phyloP scores from a whole-genome alignment of 371 early-diverging fungal genomes.

The Synchytrium microbalum region DNA sequence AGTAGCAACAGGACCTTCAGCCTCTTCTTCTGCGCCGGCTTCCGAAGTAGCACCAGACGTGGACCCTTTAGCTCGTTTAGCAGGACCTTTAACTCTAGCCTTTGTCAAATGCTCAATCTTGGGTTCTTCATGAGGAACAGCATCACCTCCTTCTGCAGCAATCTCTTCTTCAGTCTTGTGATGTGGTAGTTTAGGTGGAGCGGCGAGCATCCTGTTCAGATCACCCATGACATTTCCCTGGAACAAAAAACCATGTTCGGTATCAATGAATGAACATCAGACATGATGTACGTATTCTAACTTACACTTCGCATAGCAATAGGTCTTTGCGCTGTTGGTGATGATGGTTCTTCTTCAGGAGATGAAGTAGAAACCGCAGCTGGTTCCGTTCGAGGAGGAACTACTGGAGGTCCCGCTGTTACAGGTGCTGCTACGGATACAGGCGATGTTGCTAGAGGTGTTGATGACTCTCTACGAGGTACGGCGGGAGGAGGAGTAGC shows the following conservation, averaged over 20 bases:
- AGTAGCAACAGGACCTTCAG: too few relatives aligned
- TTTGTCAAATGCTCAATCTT: not conserved
- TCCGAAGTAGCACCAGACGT: too few relatives aligned
- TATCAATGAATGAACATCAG: too few relatives aligned
- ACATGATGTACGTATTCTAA: too few relatives aligned
- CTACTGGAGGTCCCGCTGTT: not conserved
- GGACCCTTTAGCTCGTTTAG: not conserved
- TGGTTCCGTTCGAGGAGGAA: not conserved
- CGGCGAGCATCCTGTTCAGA: constrained; percentile 31
- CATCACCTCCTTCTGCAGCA: not conserved
- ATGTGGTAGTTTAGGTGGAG: constrained; percentile 13
- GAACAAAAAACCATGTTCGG: too few relatives aligned
- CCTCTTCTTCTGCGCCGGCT: too few relatives aligned
- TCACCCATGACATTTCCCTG: constrained; percentile 16
- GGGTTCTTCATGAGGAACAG: not conserved
- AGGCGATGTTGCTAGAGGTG: not conserved
- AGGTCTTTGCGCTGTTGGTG: not conserved
- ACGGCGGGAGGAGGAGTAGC: not conserved
- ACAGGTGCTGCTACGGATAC: not conserved
- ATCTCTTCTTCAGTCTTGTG: not conserved
- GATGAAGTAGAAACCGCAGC: not conserved
- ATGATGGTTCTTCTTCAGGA: constrained; percentile 1
- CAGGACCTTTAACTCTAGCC: not conserved
- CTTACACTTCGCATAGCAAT: not conserved
- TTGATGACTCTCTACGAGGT: not conserved